These are phyloP conservation scores for Bassia scoparia DNA, from an alignment of 148 eudicot species.

Conservation along the genomic window DNA sequence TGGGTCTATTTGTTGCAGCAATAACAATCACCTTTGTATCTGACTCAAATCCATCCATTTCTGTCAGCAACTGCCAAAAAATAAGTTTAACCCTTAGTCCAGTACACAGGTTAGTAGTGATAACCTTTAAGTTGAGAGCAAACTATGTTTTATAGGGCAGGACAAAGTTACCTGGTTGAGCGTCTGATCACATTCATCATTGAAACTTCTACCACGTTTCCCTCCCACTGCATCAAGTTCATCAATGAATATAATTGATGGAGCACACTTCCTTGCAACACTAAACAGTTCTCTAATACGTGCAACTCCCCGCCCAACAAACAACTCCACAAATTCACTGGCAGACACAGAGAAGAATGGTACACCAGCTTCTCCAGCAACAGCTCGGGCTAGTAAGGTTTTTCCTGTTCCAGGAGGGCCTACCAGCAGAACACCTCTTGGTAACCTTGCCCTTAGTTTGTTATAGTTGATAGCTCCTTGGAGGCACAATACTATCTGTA, in stretches of 20 bases:
- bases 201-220: constrained; percentile 92
- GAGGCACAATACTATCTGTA: constrained; percentile 77
- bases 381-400: constrained; percentile 96
- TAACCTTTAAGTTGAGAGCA: too few species aligned
- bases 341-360: constrained; percentile 96
- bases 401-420: constrained; percentile 99
- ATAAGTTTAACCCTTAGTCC: constrained; percentile 4
- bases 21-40: constrained; percentile 79
- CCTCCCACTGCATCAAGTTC: constrained; percentile 99
- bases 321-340: constrained; percentile 95
- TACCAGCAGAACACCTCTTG: constrained; percentile 88
- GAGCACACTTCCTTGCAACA: constrained; percentile 78
- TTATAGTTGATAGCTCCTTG: constrained; percentile 82
- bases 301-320: constrained; percentile 98
- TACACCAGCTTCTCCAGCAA: constrained; percentile 98
- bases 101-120: not conserved
- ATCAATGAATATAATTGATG: constrained; percentile 93
- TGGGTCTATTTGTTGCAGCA: constrained; percentile 97
- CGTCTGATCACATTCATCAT: constrained; percentile 97
- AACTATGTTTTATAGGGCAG: not conserved
- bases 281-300: constrained; percentile 93
- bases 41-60: constrained; percentile 98
- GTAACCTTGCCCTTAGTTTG: constrained; percentile 87
- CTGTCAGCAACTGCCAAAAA: constrained; percentile 67
- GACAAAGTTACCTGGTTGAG: constrained; percentile 67